Evolutionary conservation across 495 filamentous ascomycete genomes (phyloP), one percentile per base, ranked within the genome.

Genomic region (Aspergillus diversus): DNA sequence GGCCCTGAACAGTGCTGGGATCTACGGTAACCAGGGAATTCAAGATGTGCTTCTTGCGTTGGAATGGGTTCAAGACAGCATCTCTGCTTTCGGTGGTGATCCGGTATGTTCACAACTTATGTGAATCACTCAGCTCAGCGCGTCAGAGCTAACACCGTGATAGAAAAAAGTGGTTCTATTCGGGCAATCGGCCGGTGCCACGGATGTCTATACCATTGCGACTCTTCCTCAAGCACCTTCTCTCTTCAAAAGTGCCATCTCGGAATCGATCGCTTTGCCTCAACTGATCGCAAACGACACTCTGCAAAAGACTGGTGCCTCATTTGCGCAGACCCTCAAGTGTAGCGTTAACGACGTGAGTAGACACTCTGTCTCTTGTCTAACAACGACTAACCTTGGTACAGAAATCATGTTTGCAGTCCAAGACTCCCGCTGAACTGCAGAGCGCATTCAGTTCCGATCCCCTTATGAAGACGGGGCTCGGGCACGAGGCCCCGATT

Each of bases 151-250:
- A 37, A 61, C 8, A 15, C 13, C n/a, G 5, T 7, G 17, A 27
- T 50, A 66, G 70, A 60, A 73, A 51, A 72, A 77, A 60, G 72
- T 77, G 16, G 43, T 80, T 47, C 66, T 76, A 3, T 79, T 79
- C 57, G 78, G 77, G 16, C 70, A 81, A 59, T 78, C 76, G 15
- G 72, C 78, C 31, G 78, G 78, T 49, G 77, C 77, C 31, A 49
- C 54, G 31, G 67, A 79, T 49, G 55, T 59, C 2, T 76, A 71
- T 58, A 60, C 66, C 37, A 31, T 78, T 59, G 66, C 71, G 3
- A 75, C 75, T 57, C 65, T 81, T 48, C 71, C 72, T 13, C 55
- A 78, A 59, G 69, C 75, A 13, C 65, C 71, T 46, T 65, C 58
- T 21, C 64, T 81, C 27, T 60, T 78, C 39, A 68, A 71, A 3